Conservation (phyloP, 2,329 filamentous ascomycete species). For the Hansfordia pulvinata region DNA sequence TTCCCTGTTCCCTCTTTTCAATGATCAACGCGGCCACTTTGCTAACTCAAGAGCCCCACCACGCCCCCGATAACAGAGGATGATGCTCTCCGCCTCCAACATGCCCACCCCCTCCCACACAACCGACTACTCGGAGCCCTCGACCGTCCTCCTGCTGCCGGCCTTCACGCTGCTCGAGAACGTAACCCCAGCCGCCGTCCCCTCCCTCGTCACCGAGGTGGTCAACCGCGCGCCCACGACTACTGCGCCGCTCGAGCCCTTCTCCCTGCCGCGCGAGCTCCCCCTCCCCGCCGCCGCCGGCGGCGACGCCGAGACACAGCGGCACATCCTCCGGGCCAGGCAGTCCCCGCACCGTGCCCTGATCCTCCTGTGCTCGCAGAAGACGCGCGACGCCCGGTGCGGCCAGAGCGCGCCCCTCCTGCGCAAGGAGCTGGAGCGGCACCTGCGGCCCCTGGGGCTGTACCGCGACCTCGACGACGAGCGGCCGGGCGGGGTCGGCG, state of each 20-base stretch:
- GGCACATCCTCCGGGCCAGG: slow-evolving; percentile 29
- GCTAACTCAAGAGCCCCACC: slow-evolving; percentile 38
- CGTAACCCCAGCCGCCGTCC: slow-evolving; percentile 62
- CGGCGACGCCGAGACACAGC: slow-evolving; percentile 14
- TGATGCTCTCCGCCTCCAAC: slow-evolving; percentile 88
- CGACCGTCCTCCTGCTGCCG: slow-evolving; percentile 71
- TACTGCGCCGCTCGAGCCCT: slow-evolving; percentile 40
- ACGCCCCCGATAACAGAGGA: too few relatives aligned
- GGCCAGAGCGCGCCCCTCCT: slow-evolving; percentile 86
- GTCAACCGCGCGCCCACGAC: slow-evolving; percentile 65
- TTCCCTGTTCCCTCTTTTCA: slow-evolving; percentile 1
- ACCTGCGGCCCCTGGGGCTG: slow-evolving; percentile 71
- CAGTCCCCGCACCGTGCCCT: slow-evolving; percentile 73
- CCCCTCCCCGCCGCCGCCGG: slow-evolving; percentile 10
- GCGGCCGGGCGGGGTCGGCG: slow-evolving; percentile 72
- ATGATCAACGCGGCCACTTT: slow-evolving; percentile 2
- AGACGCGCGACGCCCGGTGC: slow-evolving; percentile 87
- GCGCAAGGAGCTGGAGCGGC: slow-evolving; percentile 77
- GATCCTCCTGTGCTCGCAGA: slow-evolving; percentile 87
- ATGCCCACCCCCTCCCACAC: slow-evolving; percentile 65
- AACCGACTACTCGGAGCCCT: slow-evolving; percentile 52
- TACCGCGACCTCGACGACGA: slow-evolving; percentile 82
- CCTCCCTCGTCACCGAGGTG: slow-evolving; percentile 55
- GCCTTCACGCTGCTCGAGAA: slow-evolving; percentile 74
- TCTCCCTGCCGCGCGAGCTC: slow-evolving; percentile 22